Evolutionary conservation across 768 basidiomycete species (phyloP), one percentile per base, ranked within the genome.

Genomic region (Tylopilus sp.): DNA sequence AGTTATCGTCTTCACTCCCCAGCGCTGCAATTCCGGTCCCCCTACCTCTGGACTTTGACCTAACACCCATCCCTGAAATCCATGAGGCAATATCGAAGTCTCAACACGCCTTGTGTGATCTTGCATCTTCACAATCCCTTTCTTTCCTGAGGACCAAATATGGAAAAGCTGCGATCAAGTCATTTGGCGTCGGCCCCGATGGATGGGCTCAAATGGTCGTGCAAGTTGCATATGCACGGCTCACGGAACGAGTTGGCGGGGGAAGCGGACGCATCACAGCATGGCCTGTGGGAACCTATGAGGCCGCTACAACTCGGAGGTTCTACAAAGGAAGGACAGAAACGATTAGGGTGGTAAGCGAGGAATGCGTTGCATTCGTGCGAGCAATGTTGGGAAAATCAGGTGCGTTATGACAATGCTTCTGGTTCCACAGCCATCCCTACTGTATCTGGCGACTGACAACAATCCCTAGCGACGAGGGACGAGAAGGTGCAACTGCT

Each of bases 191-290:
- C n/a, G 91, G 91, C 38, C 95, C 95, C 3, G 95, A 98, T 63
- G 88, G 88, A 23, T 97, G 93, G 92, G 85, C 89, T 41, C 95
- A 98, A 72, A 83, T 97, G 80, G 73, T 93, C 62, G 77, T 95
- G 44, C 95, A 98, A 66, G 73, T 98, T 41, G 95, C 94, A 6
- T 94, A 94, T 68, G 79, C 76, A 51, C 80, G 93, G 1, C 76
- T 92, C 30, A 70, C 85, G 26, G 74, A 77, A 36, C 57, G 51
- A 17, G 64, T 64, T 23, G 42, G 47, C 33, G 44, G 46, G 1
- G 42, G 53, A 42, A 56, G 58, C 35, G 54, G 57, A 39, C 58
- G 66, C n/a, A 57, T 53, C 2, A 59, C 63, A 3, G 69, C 75
- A 33, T 73, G 76, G 72, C 72, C 73, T 25, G 92, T 89, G 3